Base-by-base conservation (phyloP, 2,329 filamentous ascomycete species). In the Trichoderma afroharzianum region DNA sequence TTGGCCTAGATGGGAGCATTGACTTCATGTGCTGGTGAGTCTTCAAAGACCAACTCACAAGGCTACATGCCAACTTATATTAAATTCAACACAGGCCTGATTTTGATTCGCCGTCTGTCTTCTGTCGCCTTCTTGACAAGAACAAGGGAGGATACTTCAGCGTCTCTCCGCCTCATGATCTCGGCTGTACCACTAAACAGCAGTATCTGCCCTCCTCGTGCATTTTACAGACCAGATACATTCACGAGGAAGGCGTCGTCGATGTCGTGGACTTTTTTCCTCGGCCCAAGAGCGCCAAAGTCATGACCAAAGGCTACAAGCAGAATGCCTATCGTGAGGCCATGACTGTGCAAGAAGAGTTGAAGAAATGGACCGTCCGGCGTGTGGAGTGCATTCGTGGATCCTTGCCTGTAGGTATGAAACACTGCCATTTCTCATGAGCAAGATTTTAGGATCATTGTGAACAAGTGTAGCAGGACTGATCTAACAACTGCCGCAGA, bases 181-280 rank as follows among this genome's bases (percentile, higher is more conserved):
- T 86, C 30, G 82, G 82, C 7, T 90, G 86, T 76, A 93, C 91
- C 3, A 93, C 89, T 43, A 94, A 94, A 79, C 92, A 94, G 81
- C 90, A 92, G 77, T 94, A 94, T 76, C 85, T 94, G 2, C 91
- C 92, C 0, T 92, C 90, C 11, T 91, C 90, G 62, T 93, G 92
- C 76, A 91, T 94, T 72, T 83, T 94, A 3, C 90, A 93, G 79
- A 94, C 92, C 1, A 86, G 92, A n/a, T 94, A 92, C 79, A 91
- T 93, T 74, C 88, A 91, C 74, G 92, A 94, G 75, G 88, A 92
- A 70, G 92, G 92, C 1, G 92, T 93, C 0, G 88, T 92, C 12
- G 91, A 92, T 70, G 79, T 94, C 33, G 84, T 92, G 18, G 92
- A 94, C 78, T 94, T 93, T 81, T 93, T 94, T 74, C 92, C 92